These are phyloP conservation scores for Saturnispora mendoncae DNA, from an alignment of 805 yeast genomes.

Conservation along the genomic window DNA sequence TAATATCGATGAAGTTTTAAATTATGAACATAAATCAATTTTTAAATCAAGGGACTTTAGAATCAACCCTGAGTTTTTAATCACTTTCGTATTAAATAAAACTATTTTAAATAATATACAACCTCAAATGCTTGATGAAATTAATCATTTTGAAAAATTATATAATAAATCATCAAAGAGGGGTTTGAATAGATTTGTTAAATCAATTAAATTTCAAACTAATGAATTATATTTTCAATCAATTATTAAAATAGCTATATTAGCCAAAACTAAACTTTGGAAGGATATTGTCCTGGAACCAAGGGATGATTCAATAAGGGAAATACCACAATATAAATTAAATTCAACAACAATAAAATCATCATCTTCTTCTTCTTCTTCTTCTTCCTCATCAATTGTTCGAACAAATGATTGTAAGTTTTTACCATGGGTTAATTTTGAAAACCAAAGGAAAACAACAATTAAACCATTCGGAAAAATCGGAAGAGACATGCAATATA, in stretches of 20 bases:
- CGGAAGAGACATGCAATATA: constrained; percentile 31
- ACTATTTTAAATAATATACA: constrained; percentile 13
- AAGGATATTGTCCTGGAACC: constrained; percentile 45
- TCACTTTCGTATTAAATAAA: constrained; percentile 40
- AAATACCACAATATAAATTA: constrained; percentile 12
- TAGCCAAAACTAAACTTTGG: constrained; percentile 46
- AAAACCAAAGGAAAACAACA: constrained; percentile 9
- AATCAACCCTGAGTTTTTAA: constrained; percentile 40
- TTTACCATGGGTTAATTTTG: constrained; percentile 24
- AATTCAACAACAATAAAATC: neutral
- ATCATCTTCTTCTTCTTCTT: too few relatives aligned
- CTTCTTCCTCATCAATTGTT: constrained; percentile 13
- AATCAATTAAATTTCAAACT: constrained; percentile 20
- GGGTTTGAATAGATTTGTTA: constrained; percentile 14
- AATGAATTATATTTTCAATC: constrained; percentile 9
- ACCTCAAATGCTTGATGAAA: constrained; percentile 26
- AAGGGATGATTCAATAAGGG: constrained; percentile 30
- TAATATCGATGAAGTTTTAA: too few relatives aligned
- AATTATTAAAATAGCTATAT: constrained; percentile 29
- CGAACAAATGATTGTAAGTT: constrained; percentile 18
- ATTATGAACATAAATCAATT: constrained; percentile 11
- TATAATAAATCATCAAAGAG: constrained; percentile 20
- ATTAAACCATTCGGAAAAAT: constrained; percentile 16
- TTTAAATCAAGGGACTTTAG: constrained; percentile 32
- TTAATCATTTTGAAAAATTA: constrained; percentile 26